These are phyloP conservation scores for Arthroderma sp. DNA, from an alignment of 2,329 filamentous ascomycete species.

Conservation along the genomic window DNA sequence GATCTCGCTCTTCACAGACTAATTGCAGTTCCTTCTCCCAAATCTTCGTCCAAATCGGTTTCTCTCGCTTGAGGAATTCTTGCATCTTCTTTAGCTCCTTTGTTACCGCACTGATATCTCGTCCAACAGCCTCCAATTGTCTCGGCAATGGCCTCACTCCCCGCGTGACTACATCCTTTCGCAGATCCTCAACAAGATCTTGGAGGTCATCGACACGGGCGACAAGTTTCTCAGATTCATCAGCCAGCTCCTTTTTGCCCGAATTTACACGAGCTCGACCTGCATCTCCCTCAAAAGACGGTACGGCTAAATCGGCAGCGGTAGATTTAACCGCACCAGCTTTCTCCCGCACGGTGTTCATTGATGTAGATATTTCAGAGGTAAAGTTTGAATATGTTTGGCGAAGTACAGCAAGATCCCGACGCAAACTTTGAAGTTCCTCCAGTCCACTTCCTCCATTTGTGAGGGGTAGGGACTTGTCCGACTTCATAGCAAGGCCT, in stretches of 20 bases:
- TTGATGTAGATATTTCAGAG: conserved; percentile 74
- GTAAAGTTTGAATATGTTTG: conserved; percentile 91
- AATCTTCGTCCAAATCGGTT: conserved; percentile 96
- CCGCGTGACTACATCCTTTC: conserved; percentile 88
- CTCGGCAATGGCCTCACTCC: conserved; percentile 83
- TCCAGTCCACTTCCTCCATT: conserved; percentile 41
- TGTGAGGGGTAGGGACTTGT: conserved; percentile 1
- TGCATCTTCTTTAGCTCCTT: conserved; percentile 90
- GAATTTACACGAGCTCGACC: conserved; percentile 73
- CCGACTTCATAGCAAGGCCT: conserved; percentile 3
- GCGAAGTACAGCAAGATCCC: conserved; percentile 78
- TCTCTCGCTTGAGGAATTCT: conserved; percentile 74
- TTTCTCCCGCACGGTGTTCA: conserved; percentile 70
- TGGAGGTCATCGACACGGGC: conserved; percentile 92
- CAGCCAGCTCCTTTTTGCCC: conserved; percentile 74
- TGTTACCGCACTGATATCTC: conserved; percentile 68
- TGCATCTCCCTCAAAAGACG: conserved; percentile 59
- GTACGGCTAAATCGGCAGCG: conserved; percentile 57
- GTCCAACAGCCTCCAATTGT: conserved; percentile 77
- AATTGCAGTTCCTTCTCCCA: conserved; percentile 97
- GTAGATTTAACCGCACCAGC: conserved; percentile 66
- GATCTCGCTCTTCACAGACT: conserved; percentile 88
- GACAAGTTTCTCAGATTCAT: conserved; percentile 82
- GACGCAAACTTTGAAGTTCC: conserved; percentile 69
- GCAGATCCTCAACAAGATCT: conserved; percentile 87